phyloP scores from a whole-genome alignment of 2,329 filamentous ascomycete genomes.

The Magnaporthiopsis incrustans region DNA sequence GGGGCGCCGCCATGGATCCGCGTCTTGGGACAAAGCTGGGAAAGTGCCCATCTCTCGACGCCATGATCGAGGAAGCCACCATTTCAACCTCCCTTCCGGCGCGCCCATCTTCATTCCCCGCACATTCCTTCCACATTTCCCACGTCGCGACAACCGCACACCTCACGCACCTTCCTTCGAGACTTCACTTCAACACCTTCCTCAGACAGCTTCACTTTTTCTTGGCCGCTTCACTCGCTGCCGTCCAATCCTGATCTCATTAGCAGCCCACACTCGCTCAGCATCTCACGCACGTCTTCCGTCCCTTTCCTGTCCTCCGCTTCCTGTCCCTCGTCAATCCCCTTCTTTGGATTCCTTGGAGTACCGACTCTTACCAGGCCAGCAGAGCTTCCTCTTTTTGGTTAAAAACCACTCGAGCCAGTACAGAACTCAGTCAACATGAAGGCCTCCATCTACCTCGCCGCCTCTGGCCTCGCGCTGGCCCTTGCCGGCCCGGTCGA shows the following conservation, averaged over 20 bases:
- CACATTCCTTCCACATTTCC: background rate
- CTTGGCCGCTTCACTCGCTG: background rate
- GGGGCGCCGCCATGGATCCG: background rate
- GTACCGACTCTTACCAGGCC: conserved; percentile 7
- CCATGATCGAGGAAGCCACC: conserved; percentile 1
- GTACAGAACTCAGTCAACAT: conserved; percentile 27
- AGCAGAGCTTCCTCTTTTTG: conserved; percentile 9
- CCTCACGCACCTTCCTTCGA: background rate
- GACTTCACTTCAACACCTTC: background rate
- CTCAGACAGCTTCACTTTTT: background rate
- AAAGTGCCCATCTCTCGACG: background rate
- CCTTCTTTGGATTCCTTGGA: conserved; percentile 9
- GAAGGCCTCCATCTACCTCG: conserved; percentile 41
- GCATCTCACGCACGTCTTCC: background rate
- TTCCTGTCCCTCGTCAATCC: conserved; percentile 9
- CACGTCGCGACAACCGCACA: background rate
- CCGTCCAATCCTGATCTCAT: background rate
- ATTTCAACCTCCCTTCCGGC: background rate
- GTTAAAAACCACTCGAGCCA: conserved; percentile 9
- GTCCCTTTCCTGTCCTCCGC: conserved; percentile 1
- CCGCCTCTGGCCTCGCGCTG: conserved; percentile 36
- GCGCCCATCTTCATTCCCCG: background rate
- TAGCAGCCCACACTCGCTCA: background rate
- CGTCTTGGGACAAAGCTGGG: conserved; percentile 2
- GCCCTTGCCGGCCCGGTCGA: conserved; percentile 35